Evolutionary conservation across 2,329 filamentous ascomycete genomes (phyloP).

Genomic region (Aaosphaeria arxii): DNA sequence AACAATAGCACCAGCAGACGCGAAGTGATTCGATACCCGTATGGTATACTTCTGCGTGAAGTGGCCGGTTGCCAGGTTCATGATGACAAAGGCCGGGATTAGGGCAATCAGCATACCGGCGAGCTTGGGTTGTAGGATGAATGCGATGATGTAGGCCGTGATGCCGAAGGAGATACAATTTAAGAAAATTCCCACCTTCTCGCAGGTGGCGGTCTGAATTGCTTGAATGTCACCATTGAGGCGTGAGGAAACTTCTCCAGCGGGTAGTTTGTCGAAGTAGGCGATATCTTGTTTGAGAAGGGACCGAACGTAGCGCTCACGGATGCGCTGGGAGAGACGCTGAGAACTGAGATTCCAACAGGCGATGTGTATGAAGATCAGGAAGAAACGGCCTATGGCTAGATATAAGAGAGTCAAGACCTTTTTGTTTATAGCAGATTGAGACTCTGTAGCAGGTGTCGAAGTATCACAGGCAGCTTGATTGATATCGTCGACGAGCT

Average conservation of each 20-base stretch:
- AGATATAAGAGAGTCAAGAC: conserved; percentile 63
- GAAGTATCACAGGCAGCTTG: conserved; percentile 49
- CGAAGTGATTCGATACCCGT: conserved; percentile 52
- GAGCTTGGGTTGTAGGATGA: conserved; percentile 60
- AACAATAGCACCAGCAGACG: conserved; percentile 60
- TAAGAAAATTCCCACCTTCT: conserved; percentile 67
- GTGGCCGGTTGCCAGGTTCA: conserved; percentile 55
- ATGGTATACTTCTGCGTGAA: conserved; percentile 53
- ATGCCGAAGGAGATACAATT: conserved; percentile 64
- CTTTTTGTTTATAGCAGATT: conserved; percentile 54
- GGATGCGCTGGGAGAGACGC: conserved; percentile 60
- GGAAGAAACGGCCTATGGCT: conserved; percentile 59
- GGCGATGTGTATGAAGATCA: conserved; percentile 63
- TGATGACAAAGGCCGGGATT: conserved; percentile 61
- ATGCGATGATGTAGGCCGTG: conserved; percentile 65
- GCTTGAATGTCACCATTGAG: conserved; percentile 65
- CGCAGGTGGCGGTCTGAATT: conserved; percentile 65
- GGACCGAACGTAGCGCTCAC: conserved; percentile 58
- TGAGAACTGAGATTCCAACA: conserved; percentile 65
- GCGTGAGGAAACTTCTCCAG: conserved; percentile 62
- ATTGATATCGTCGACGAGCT: conserved; percentile 62
- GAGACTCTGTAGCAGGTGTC: conserved; percentile 15
- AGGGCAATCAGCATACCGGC: conserved; percentile 64
- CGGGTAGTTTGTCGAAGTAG: conserved; percentile 62
- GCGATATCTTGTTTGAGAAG: conserved; percentile 60